phyloP scores from a whole-genome alignment of 345 rosid species.

The Eutrema yunnanense region DNA sequence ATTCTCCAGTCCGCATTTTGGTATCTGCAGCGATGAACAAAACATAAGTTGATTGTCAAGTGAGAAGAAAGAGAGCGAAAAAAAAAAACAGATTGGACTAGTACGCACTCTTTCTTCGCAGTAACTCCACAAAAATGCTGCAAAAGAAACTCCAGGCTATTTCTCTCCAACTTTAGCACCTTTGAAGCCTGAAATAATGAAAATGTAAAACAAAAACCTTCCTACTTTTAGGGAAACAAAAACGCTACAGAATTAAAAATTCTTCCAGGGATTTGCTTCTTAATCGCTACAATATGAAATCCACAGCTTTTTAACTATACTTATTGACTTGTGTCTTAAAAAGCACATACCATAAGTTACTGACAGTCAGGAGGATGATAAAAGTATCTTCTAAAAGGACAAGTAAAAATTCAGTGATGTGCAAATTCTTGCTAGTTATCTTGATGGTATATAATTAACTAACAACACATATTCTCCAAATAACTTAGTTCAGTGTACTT shows the following conservation, averaged over 20 bases:
- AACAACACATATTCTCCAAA: not conserved
- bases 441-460: not conserved
- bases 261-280: not conserved
- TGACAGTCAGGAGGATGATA: not conserved
- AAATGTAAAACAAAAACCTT: not conserved
- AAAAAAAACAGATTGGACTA: slow-evolving; percentile 14
- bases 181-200: slow-evolving; percentile 64
- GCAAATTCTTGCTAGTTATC: not conserved
- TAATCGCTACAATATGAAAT: not conserved
- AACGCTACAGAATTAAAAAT: not conserved
- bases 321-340: not conserved
- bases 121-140: slow-evolving; percentile 74
- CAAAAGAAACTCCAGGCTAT: slow-evolving; percentile 87
- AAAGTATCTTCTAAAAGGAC: not conserved
- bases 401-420: not conserved
- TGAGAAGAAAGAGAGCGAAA: not conserved
- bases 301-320: not conserved
- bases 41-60: not conserved
- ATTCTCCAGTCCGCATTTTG: slow-evolving; percentile 99
- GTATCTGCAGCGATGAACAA: slow-evolving; percentile 51
- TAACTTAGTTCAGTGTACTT: not conserved
- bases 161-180: slow-evolving; percentile 83
- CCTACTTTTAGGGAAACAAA: not conserved
- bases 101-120: slow-evolving; percentile 87
- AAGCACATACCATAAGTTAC: not conserved